These are phyloP conservation scores for Marsdenia floribunda DNA, from an alignment of 257 asterid species.

Conservation along the genomic window DNA sequence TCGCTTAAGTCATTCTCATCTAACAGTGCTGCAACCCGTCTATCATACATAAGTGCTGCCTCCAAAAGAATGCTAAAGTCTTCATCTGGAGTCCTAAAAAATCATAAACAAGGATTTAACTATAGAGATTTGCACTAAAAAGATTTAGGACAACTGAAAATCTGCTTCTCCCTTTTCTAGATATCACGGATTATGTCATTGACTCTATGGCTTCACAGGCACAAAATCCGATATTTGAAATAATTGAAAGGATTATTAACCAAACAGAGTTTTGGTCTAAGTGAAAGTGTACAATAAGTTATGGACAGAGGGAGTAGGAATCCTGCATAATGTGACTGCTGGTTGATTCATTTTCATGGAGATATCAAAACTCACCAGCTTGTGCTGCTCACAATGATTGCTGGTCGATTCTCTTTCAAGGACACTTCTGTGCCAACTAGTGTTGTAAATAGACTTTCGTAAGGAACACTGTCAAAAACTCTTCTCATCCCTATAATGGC, in stretches of 20 bases:
- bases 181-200: not conserved
- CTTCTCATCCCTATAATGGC: constrained; percentile 38
- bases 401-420: constrained; percentile 78
- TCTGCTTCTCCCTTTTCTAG: not conserved
- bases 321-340: not conserved
- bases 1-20: constrained; percentile 65
- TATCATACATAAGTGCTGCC: constrained; percentile 95
- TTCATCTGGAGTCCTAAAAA: constrained; percentile 91
- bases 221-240: not conserved
- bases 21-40: constrained; percentile 77
- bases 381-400: constrained; percentile 89
- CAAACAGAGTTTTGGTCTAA: not conserved
- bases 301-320: not conserved
- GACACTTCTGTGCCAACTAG: constrained; percentile 44
- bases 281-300: not conserved
- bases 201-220: not conserved
- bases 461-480: constrained; percentile 31
- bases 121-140: not conserved
- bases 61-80: constrained; percentile 87
- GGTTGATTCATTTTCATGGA: not conserved
- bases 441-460: constrained; percentile 59
- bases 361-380: constrained; percentile 61
- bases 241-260: not conserved
- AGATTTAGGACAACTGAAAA: not conserved
- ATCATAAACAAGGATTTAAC: not conserved